phyloP scores from a whole-genome alignment of 495 filamentous ascomycete species.

The Hypoxylon trugodes region DNA sequence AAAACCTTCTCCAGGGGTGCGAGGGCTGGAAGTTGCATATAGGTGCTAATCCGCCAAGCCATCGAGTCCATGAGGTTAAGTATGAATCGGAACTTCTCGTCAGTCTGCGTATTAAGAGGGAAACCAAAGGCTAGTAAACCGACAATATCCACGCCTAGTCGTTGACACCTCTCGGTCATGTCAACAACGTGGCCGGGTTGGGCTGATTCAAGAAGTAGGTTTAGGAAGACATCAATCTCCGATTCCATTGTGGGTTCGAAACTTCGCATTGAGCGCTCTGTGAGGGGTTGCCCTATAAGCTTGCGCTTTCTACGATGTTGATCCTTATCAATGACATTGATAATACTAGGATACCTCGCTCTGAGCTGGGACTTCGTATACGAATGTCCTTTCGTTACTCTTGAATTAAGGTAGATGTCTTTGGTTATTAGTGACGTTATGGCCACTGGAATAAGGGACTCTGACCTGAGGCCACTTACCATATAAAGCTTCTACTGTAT shows the following conservation, averaged over 20 bases:
- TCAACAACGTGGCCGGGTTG: background rate
- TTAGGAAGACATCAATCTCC: constrained; percentile 15
- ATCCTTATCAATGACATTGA: background rate
- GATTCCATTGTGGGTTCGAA: constrained; percentile 16
- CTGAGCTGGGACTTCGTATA: background rate
- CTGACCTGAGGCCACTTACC: background rate
- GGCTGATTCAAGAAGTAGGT: constrained; percentile 12
- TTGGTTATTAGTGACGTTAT: too few relatives aligned
- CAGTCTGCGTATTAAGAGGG: background rate
- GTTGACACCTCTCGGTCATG: background rate
- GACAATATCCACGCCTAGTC: background rate
- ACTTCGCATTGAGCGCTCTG: background rate
- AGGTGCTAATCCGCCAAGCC: too few relatives aligned
- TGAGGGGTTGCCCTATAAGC: background rate
- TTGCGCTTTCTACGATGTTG: background rate
- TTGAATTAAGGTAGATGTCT: constrained; percentile 1
- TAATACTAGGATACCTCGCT: too few relatives aligned
- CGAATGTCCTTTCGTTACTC: background rate
- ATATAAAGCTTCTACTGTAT: background rate
- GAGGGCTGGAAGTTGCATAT: background rate
- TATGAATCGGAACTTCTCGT: too few relatives aligned
- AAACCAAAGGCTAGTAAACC: background rate
- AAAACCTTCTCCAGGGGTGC: too few relatives aligned
- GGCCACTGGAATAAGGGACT: too few relatives aligned
- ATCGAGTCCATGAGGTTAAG: too few relatives aligned